These are phyloP conservation scores for Sugiyamaella xylanicola DNA, from an alignment of 1,139 yeast genomes.

Conservation along the genomic window DNA sequence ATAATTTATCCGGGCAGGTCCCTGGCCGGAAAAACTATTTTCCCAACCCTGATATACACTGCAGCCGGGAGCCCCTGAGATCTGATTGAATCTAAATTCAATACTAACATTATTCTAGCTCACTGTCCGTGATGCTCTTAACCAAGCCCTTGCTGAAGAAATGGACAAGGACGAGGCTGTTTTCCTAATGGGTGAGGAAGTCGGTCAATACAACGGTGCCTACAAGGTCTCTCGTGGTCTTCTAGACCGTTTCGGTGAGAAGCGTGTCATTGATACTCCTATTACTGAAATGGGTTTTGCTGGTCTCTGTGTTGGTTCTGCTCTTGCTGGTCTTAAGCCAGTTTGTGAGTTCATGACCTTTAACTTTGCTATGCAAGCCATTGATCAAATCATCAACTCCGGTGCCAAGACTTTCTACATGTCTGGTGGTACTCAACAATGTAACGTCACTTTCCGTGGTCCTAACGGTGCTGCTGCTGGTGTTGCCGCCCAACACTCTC, in stretches of 20 bases:
- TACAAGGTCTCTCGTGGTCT: slow-evolving; percentile 96
- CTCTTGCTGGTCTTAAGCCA: slow-evolving; percentile 95
- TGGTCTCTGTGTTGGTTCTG: slow-evolving; percentile 96
- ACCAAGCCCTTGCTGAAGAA: slow-evolving; percentile 95
- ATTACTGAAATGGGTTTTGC: slow-evolving; percentile 99
- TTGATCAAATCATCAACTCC: slow-evolving; percentile 96
- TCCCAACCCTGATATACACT: neutral
- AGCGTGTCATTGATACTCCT: slow-evolving; percentile 96
- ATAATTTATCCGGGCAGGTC: neutral
- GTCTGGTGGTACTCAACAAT: slow-evolving; percentile 98
- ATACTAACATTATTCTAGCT: slow-evolving; percentile 38
- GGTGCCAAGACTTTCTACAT: slow-evolving; percentile 98
- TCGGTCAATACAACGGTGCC: slow-evolving; percentile 98
- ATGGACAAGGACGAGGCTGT: slow-evolving; percentile 94
- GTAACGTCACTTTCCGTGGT: slow-evolving; percentile 97
- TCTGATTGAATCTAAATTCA: neutral
- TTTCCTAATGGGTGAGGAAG: slow-evolving; percentile 97
- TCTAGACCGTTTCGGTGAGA: slow-evolving; percentile 94
- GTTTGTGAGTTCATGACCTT: slow-evolving; percentile 98
- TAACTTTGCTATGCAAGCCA: slow-evolving; percentile 99
- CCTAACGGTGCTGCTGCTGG: slow-evolving; percentile 99
- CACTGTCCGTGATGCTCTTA: slow-evolving; percentile 97
- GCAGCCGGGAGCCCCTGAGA: too few species aligned
- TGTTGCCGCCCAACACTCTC: slow-evolving; percentile 99
- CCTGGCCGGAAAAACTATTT: neutral